Base-by-base conservation (phyloP, 108 stramenopile genomes). In the Stephanodiscus triporus region DNA sequence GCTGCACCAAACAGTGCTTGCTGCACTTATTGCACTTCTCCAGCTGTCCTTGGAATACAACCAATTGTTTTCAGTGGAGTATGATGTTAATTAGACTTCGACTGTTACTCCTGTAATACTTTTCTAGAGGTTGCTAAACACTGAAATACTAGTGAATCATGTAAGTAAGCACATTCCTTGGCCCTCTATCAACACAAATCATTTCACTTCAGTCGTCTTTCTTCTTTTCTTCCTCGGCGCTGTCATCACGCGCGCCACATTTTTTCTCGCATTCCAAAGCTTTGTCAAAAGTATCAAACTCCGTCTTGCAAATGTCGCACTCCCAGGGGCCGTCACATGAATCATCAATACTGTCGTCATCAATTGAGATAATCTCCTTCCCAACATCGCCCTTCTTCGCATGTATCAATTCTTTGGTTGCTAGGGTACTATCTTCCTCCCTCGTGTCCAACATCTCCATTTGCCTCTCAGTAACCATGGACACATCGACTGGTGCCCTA, bases 41-140 rank as follows among this genome's bases (percentile, higher is more conserved):
- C 29, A 32, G 60, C 30, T 61, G 20, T 64, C 63, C 4, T 64
- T 64, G 9, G 40, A 37, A 42, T 43, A 38, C 37, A 64, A 47
- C 24, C 63, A 3, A 40, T 64, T 64, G 42, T 64, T 64, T 26
- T 23, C 36, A 47, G 63, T 64, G 19, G 59, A 60, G 17, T 60
- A 60, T 60, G 14, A 60, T 60, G 59, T n/a, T n/a, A n/a, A 60
- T 60, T 29, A 37, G 2, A 36, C 19, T 22, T 53, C 9, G 40
- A 42, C 40, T 42, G 40, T 9, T 42, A 9, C 40, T 42, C 40
- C 11, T 42, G 40, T 42, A 13, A 42, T 9, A 42, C 40, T 42
- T 42, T 4, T 42, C 40, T 42, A 42, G 40, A 42, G 4, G 7
- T 42, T 11, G 40, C 40, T 42, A 42, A 9, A 42, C 11, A 42